Percentiles rank a stretch among this genome's conserved stretches.
Evolutionary conservation across 176 grass and related monocot species (phyloP).

Genomic region (Phragmites australis): DNA sequence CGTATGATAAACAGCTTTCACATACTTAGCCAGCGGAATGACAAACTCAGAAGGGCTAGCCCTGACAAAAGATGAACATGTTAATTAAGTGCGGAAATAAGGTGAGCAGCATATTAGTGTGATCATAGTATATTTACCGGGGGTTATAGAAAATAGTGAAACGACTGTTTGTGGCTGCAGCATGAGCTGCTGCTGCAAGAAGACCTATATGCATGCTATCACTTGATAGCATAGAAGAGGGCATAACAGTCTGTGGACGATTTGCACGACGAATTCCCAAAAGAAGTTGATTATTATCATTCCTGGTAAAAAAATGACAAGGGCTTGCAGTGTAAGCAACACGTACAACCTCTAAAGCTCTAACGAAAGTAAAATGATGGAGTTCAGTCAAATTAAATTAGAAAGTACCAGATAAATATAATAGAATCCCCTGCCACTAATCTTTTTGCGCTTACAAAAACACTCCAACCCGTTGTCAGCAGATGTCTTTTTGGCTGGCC

Average conservation of each 20-base stretch:
- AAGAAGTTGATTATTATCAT: conserved; percentile 89
- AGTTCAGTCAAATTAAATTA: background rate
- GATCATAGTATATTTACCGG: conserved; percentile 45
- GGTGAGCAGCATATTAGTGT: background rate
- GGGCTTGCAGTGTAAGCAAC: background rate
- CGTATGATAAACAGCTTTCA: conserved; percentile 91
- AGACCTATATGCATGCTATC: conserved; percentile 99
- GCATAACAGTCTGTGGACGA: conserved; percentile 86
- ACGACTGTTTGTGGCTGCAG: conserved; percentile 90
- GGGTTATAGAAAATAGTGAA: conserved; percentile 99
- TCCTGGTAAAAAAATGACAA: conserved; percentile 51
- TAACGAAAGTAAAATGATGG: background rate
- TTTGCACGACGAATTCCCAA: conserved; percentile 87
- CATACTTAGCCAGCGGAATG: conserved; percentile 92
- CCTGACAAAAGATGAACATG: conserved; percentile 42
- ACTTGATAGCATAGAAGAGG: conserved; percentile 88
- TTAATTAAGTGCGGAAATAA: conserved; percentile 29
- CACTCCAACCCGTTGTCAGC: conserved; percentile 93
- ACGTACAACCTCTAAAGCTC: background rate
- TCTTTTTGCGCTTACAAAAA: conserved; percentile 91
- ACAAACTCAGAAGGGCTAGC: conserved; percentile 97
- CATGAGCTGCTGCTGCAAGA: conserved; percentile 96
- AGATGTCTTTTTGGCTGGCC: conserved; percentile 98
- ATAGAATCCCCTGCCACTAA: conserved; percentile 90
- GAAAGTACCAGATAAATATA: conserved; percentile 89